Evolutionary conservation across 2,329 filamentous ascomycete genomes (phyloP), one percentile per base, ranked within the genome.

Genomic region (Ceratocystis colombiana): DNA sequence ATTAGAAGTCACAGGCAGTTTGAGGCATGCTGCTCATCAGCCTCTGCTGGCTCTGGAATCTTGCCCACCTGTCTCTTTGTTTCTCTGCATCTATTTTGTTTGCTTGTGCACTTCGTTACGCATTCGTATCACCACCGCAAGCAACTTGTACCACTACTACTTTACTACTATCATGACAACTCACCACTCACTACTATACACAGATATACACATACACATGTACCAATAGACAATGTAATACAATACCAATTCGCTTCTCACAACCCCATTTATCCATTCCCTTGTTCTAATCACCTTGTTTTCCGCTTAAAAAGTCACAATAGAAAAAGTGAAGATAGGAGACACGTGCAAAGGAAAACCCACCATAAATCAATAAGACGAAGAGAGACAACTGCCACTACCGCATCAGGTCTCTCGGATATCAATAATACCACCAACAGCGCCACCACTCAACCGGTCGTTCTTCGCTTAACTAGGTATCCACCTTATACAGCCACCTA

Each of bases 51-150:
- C 33, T 37, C 8, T 12, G 33, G 2, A 12, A 37, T 37, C 33
- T 37, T 37, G 33, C 33, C 8, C 10, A 37, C 33, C 33, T 12
- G 2, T 37, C 33, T 10, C 33, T 37, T 37, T n/a, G 4, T 61
- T 61, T 61, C 30, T 61, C 20, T 61, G 61, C 61, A 50, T 67
- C 57, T 61, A 48, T 28, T 61, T 46, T 15, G 8, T 53, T 53
- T 63, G 30, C 17, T 46, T 22, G 12, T 53, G 37, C 37, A 25
- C 33, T 57, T 67, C 48, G 22, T 12, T 50, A 20, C n/a, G 22
- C 22, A 30, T 33, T 25, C 33, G 22, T 59, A 59, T 17, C 53
- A 57, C 20, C 50, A 55, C 22, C 28, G 37, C 15, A 7, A 30
- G 53, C 53, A 25, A 59, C 53, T 59, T 59, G 53, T 59, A 59